Base-by-base conservation (phyloP, 2,329 filamentous ascomycete genomes). In the Aureobasidium namibiae region DNA sequence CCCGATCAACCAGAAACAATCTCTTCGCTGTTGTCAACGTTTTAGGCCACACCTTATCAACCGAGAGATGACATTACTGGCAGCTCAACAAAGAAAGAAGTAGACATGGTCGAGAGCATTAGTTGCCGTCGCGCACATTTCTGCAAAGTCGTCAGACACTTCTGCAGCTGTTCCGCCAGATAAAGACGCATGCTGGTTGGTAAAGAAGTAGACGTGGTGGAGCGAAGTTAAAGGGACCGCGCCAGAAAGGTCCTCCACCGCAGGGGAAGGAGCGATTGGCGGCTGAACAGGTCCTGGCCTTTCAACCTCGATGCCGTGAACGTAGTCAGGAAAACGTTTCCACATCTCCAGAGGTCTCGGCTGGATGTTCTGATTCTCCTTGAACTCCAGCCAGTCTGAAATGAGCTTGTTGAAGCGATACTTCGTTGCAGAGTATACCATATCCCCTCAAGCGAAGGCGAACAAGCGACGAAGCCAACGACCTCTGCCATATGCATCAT, bases 381-480 rank as follows among this genome's bases (percentile, higher is more conserved):
- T 48, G 29, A 33, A 48, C 2, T 48, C n/a, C 5, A 11, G 29
- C 29, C 45, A 48, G 9, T 48, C 45, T 18, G 8, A n/a, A 23
- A 33, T 16, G 9, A 48, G 18, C 18, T 13, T 21, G 29, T 48
- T 48, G n/a, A 33, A 48, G 14, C 45, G 45, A 48, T 33, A 26
- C 24, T 41, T 4, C 1, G 7, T 9, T 31, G 13, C 24, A 16
- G 42, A 9, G 14, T 7, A 46, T 31, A 16, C 6, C n/a, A 49
- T 11, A 24, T 31, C 33, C 34, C 26, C 33, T 24, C 33, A 18
- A 3, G 23, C 48, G 33, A 50, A 38, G 2, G 6, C 3, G 31
- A 39, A 53, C n/a, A 53, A n/a, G 14, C 49, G 49, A 29, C 49
- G 49, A 5, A 53, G 49, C 49, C 49, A 53, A 13, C 49, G 49